Conservation (phyloP, 495 filamentous ascomycete genomes). For the Collariella sp. region DNA sequence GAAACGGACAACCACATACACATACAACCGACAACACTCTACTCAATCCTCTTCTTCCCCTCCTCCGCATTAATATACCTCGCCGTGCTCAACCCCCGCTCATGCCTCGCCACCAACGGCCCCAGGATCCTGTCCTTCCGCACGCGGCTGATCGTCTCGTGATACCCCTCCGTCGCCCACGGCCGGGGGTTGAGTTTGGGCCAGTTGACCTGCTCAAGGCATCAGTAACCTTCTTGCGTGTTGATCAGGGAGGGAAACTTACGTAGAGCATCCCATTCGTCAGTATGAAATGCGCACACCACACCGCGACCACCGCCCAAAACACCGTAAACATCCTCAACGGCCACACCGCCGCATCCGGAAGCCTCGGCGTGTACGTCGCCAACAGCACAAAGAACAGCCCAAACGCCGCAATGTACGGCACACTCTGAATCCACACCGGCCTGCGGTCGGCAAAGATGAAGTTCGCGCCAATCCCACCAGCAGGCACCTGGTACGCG, state of each 20-base stretch:
- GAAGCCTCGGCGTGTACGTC: slow-evolving; percentile 56
- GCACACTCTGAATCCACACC: slow-evolving; percentile 75
- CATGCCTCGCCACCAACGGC: slow-evolving; percentile 59
- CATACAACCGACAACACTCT: slow-evolving; percentile 2
- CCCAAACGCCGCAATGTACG: slow-evolving; percentile 81
- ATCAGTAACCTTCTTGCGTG: not conserved
- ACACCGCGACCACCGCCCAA: slow-evolving; percentile 60
- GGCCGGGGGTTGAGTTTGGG: slow-evolving; percentile 84
- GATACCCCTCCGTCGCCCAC: slow-evolving; percentile 77
- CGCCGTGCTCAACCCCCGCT: slow-evolving; percentile 68
- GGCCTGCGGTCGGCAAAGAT: slow-evolving; percentile 84
- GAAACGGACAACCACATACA: not conserved
- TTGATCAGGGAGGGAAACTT: slow-evolving; percentile 34
- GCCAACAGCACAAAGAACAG: slow-evolving; percentile 80
- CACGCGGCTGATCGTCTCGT: slow-evolving; percentile 72
- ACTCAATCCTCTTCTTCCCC: slow-evolving; percentile 94
- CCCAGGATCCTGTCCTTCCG: slow-evolving; percentile 70
- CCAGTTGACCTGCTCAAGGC: slow-evolving; percentile 80
- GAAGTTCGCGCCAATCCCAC: slow-evolving; percentile 52
- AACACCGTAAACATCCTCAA: slow-evolving; percentile 68
- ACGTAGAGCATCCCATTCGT: slow-evolving; percentile 87
- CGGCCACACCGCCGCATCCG: slow-evolving; percentile 64
- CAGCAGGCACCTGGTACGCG: slow-evolving; percentile 62
- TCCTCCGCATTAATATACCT: slow-evolving; percentile 78
- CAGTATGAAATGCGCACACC: slow-evolving; percentile 64